phyloP scores from a whole-genome alignment of 768 basidiomycete genomes.

The Nevesoporus exiguus region DNA sequence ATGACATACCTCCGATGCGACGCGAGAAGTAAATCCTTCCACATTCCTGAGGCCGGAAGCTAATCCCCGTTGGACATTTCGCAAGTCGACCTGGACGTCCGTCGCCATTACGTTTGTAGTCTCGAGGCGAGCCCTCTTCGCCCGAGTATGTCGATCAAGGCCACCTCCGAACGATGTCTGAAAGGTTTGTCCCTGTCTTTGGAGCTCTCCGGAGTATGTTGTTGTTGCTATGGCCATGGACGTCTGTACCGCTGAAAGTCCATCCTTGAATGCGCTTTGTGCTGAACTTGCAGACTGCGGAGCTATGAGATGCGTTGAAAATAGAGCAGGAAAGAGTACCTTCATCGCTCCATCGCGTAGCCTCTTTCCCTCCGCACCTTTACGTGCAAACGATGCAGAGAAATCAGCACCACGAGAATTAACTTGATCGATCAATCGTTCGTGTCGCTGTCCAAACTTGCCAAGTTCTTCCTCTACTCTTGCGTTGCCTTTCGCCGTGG shows the following conservation, averaged over 20 bases:
- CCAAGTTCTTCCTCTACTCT: conserved; percentile 50
- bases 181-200: conserved; percentile 45
- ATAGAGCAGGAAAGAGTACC: conserved; percentile 36
- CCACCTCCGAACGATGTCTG: conserved; percentile 47
- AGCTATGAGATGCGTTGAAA: conserved; percentile 12
- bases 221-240: conserved; percentile 45
- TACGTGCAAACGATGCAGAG: conserved; percentile 40
- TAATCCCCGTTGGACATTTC: conserved; percentile 47
- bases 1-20: conserved; percentile 51
- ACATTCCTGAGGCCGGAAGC: conserved; percentile 48
- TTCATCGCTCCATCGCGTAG: conserved; percentile 57
- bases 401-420: conserved; percentile 42
- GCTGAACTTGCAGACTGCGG: conserved; percentile 41
- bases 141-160: conserved; percentile 56
- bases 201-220: conserved; percentile 50
- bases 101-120: conserved; percentile 47
- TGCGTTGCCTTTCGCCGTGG: conserved; percentile 53
- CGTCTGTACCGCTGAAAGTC: conserved; percentile 43
- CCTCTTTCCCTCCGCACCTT: conserved; percentile 49
- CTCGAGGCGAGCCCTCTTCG: conserved; percentile 68
- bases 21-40: conserved; percentile 40
- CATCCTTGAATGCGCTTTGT: conserved; percentile 39
- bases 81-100: conserved; percentile 52
- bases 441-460: conserved; percentile 48
- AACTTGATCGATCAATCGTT: conserved; percentile 41